phyloP scores from a whole-genome alignment of 345 rosid species.

The Combretum micranthum region DNA sequence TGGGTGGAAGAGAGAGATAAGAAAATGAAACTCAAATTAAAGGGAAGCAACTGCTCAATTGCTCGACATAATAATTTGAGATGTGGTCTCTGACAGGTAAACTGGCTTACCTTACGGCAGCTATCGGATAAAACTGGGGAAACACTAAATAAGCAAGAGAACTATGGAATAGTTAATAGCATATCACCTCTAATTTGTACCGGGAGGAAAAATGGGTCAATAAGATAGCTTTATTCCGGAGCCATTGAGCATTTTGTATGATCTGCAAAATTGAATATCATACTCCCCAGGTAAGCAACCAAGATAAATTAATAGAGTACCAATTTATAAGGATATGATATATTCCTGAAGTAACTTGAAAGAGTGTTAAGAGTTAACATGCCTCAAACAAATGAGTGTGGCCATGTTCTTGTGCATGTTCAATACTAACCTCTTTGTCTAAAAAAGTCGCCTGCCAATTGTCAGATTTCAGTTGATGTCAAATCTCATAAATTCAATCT shows the following conservation, averaged over 20 bases:
- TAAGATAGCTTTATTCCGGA: constrained; percentile 63
- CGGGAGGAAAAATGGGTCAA: constrained; percentile 93
- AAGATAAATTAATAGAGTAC: neutral
- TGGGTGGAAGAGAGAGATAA: too few species aligned
- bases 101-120: too few species aligned
- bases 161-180: neutral
- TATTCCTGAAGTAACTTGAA: neutral
- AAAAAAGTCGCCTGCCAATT: constrained; percentile 81
- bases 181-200: constrained; percentile 67
- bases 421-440: constrained; percentile 57
- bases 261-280: constrained; percentile 42
- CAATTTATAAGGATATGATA: neutral
- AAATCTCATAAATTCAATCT: neutral
- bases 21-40: too few species aligned
- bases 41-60: too few species aligned
- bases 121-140: too few species aligned
- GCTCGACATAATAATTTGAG: too few species aligned
- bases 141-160: constrained; percentile 1
- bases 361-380: constrained; percentile 9
- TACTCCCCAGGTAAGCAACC: too few species aligned
- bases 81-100: too few species aligned
- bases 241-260: constrained; percentile 81
- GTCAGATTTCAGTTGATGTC: neutral
- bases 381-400: constrained; percentile 89
- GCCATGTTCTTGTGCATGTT: constrained; percentile 76